Evolutionary conservation across 306 rosid genomes (phyloP).

Genomic region (Malus domestica): DNA sequence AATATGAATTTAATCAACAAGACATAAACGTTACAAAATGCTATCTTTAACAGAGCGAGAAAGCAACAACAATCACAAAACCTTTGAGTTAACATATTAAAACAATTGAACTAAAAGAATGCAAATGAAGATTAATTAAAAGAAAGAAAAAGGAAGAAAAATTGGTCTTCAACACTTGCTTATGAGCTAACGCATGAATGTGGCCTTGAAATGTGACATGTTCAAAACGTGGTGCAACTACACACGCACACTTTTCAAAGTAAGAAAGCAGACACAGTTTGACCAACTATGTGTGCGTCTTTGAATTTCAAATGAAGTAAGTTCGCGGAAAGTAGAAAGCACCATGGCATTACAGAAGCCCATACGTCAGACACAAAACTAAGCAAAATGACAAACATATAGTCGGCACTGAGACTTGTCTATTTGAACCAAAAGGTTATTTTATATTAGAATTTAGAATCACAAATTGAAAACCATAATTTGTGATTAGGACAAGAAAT

Average conservation of each 20-base stretch:
- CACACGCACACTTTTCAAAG: not conserved
- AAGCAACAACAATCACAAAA: too few relatives aligned
- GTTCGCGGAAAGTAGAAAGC: not conserved
- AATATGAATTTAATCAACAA: too few relatives aligned
- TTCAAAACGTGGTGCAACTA: constrained; percentile 1
- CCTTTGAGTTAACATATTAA: too few relatives aligned
- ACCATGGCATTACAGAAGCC: not conserved
- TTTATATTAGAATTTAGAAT: not conserved
- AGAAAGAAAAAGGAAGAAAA: not conserved
- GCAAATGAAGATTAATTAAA: not conserved
- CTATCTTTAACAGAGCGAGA: too few relatives aligned
- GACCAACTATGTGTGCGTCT: not conserved
- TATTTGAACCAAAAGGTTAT: not conserved
- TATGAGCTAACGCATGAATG: not conserved
- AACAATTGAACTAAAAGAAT: not conserved
- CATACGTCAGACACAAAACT: not conserved
- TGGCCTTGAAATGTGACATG: constrained; percentile 2
- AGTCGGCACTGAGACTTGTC: not conserved
- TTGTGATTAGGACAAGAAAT: not conserved
- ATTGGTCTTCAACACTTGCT: not conserved
- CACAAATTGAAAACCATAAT: not conserved
- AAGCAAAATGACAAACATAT: not conserved
- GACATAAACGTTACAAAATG: too few relatives aligned
- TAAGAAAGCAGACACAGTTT: too few relatives aligned
- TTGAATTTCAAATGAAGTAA: constrained; percentile 15